Base-by-base conservation (phyloP, 495 filamentous ascomycete species). In the Margaritispora aquatica region DNA sequence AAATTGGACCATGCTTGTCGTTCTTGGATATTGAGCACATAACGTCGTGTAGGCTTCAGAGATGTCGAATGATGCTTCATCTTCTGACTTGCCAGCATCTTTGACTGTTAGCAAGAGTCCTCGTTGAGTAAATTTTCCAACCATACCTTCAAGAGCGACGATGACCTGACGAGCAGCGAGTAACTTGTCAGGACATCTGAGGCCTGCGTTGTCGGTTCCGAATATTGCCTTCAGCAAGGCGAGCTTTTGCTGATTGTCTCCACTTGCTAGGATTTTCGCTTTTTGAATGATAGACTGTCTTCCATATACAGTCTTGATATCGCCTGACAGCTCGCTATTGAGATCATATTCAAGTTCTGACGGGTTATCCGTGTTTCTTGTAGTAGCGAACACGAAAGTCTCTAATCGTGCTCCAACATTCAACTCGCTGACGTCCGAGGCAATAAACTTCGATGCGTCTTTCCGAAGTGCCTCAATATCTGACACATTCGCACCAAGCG, bases 1-100 rank as follows among this genome's bases (percentile, higher is more conserved):
- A 60, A 88, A 86, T 51, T 81, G 74, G 15, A 76, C 75, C 55
- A 79, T 73, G 0, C 23, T 26, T 15, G 64, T 58, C 15, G 29
- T 41, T 57, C 61, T 63, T 34, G 31, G 56, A 0, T 66, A 49
- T 11, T 61, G 55, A 3, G 24, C 21, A 24, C 54, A 63, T 26
- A 68, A 61, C 10, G 55, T 34, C 26, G 55, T 51, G 29, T 68
- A 68, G 0, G 51, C 46, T 11, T 29, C 53, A 21, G 63, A 59
- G 11, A 68, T 29, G n/a, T 66, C 58, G 51, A 65, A 59, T 7
- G 21, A 8, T 4, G 7, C 38, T 50, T 50, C 47, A 10, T 50
- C 24, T 11, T 26, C 47, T 23, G 20, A 24, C 13, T 50, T 50
- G 23, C 24, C 21, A 50, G 13, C 13, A 26, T 50, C 21, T 50